A percentile compares a stretch with the other conserved stretches of the same genome.
These are phyloP conservation scores for Mollisiaceae sp. DNA, from an alignment of 2,329 filamentous ascomycete species.

Conservation along the genomic window DNA sequence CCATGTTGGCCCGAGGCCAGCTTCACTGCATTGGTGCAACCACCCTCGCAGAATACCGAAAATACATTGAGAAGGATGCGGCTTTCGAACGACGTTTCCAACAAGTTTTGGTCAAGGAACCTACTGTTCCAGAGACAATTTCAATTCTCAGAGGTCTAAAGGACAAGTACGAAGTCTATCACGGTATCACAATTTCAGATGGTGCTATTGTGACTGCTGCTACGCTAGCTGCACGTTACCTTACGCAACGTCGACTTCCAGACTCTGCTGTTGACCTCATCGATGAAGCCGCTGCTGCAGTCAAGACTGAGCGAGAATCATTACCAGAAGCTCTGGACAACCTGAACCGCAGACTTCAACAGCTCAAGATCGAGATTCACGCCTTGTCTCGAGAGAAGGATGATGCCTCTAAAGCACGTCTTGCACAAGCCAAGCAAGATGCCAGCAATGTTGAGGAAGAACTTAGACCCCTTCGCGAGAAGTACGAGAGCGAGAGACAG, in stretches of 20 bases:
- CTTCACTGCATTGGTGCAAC: constrained; percentile 98
- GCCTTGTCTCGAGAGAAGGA: constrained; percentile 93
- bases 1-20: constrained; percentile 95
- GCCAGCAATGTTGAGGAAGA: constrained; percentile 95
- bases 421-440: constrained; percentile 84
- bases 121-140: constrained; percentile 84
- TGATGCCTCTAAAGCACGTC: constrained; percentile 83
- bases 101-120: constrained; percentile 96
- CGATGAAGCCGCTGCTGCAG: constrained; percentile 95
- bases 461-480: constrained; percentile 86
- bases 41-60: constrained; percentile 92
- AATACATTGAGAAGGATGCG: constrained; percentile 98
- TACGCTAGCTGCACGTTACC: constrained; percentile 90
- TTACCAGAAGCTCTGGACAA: constrained; percentile 96
- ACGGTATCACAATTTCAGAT: constrained; percentile 95
- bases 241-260: constrained; percentile 87
- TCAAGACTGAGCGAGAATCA: constrained; percentile 92
- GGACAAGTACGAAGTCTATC: constrained; percentile 97
- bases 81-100: constrained; percentile 99
- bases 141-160: constrained; percentile 98
- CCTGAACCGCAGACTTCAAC: constrained; percentile 85
- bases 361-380: constrained; percentile 97
- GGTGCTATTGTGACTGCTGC: constrained; percentile 90
- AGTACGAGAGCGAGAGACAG: constrained; percentile 92
- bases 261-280: constrained; percentile 97